Base-by-base conservation (phyloP, 2,329 filamentous ascomycete species). In the Pseudonectria buxi region DNA sequence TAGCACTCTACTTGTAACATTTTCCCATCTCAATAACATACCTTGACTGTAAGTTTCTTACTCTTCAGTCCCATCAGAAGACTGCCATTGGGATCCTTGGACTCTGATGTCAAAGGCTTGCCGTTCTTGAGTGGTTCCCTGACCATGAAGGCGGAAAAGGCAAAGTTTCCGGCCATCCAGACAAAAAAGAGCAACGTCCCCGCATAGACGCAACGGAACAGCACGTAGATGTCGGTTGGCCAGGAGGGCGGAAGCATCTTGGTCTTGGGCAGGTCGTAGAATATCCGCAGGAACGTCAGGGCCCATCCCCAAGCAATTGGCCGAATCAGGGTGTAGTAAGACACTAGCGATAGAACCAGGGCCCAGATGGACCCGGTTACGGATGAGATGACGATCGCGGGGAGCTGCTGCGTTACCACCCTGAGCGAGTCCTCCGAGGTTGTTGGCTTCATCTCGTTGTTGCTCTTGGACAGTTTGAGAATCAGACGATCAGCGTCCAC, bases 11-110 rank as follows among this genome's bases (percentile, higher is more conserved):
- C 5, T 22, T 22, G 9, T 26, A 5, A 24, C 9, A n/a, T 4
- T 14, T n/a, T 7, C 24, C 14, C 10, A 10, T 3, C 10, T 25
- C 7, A 4, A 15, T 6, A 24, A 56, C 69, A 50, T 63, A 83
- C 82, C 62, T 77, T 81, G 41, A 86, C 78, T 9, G 85, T 70
- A 7, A 86, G 71, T 58, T 90, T 92, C 63, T 88, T 92, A 45
- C 82, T 82, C 56, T 81, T 89, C 30, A 96, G 61, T 0, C 90
- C 90, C 37, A 81, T 87, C 32, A 96, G 59, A 18, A 96, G 69
- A 55, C 86, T 95, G 25, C 87, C 88, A 53, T 95, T 96, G 1
- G 90, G 86, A 58, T 95, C 89, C 54, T 86, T 92, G 12, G 87
- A 86, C 47, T 90, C 85, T 13, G 76, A 74, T 1, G 87, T 95